Evolutionary conservation across 176 grass and related monocot genomes (phyloP).

Genomic region (Cenchrus americanus): DNA sequence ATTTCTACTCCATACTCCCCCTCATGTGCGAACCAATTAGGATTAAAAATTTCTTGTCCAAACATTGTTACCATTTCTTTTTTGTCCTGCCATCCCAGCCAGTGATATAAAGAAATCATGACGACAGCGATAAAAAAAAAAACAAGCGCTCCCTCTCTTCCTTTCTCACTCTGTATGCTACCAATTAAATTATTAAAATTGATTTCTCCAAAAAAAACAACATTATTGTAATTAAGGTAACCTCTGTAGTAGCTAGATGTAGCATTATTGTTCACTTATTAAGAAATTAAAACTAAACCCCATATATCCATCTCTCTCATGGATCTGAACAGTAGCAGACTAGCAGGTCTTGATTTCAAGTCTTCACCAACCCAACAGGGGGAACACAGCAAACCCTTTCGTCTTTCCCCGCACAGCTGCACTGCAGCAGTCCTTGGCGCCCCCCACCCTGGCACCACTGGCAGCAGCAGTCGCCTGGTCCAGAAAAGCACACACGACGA

Average conservation of each 20-base stretch:
- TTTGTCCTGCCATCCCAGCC: background rate
- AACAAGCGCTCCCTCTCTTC: background rate
- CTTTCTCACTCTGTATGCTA: too few relatives aligned
- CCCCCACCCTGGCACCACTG: slow-evolving; percentile 23
- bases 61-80: background rate
- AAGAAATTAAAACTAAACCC: background rate
- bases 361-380: slow-evolving; percentile 36
- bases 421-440: background rate
- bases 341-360: background rate
- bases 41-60: background rate
- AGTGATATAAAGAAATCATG: background rate
- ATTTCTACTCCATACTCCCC: background rate
- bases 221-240: too few relatives aligned
- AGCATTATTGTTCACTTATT: background rate
- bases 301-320: background rate
- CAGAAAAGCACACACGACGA: slow-evolving; percentile 39
- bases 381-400: background rate
- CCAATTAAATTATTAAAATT: background rate
- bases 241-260: background rate
- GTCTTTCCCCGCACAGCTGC: background rate
- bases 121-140: too few relatives aligned
- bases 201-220: too few relatives aligned
- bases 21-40: background rate
- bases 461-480: background rate
- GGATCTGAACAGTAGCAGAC: background rate